Evolutionary conservation across 805 yeast genomes (phyloP).

Genomic region (Ogataea polymorpha): DNA sequence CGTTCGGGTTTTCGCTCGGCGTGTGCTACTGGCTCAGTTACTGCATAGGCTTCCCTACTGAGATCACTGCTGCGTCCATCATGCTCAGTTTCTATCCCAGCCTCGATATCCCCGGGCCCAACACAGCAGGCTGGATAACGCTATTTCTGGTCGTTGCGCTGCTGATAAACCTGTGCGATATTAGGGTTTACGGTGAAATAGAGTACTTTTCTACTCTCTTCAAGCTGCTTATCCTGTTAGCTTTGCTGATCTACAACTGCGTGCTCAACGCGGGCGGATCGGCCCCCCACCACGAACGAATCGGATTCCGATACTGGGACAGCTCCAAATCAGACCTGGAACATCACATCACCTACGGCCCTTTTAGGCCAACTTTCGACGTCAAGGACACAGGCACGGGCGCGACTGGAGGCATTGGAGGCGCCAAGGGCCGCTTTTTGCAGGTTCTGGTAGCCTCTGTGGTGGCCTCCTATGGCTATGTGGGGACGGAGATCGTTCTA

Average conservation of each 20-base stretch:
- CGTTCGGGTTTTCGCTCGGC: slow-evolving; percentile 73
- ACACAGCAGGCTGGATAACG: slow-evolving; percentile 67
- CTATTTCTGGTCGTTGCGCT: slow-evolving; percentile 49
- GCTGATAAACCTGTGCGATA: slow-evolving; percentile 60
- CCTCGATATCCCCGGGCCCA: slow-evolving; percentile 47
- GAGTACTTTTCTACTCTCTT: slow-evolving; percentile 61
- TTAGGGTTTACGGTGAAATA: slow-evolving; percentile 70
- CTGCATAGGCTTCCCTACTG: slow-evolving; percentile 72
- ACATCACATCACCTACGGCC: slow-evolving; percentile 55
- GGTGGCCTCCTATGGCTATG: slow-evolving; percentile 70
- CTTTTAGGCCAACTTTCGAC: slow-evolving; percentile 72
- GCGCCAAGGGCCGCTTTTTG: slow-evolving; percentile 57
- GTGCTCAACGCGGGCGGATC: slow-evolving; percentile 61
- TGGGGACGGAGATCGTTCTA: slow-evolving; percentile 80
- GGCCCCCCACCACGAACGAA: slow-evolving; percentile 37
- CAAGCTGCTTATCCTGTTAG: slow-evolving; percentile 51
- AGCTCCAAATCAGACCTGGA: slow-evolving; percentile 45
- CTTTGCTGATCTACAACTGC: slow-evolving; percentile 61
- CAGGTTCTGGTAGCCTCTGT: slow-evolving; percentile 59
- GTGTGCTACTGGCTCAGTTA: slow-evolving; percentile 74
- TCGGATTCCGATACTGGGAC: slow-evolving; percentile 77
- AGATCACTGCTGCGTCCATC: slow-evolving; percentile 75
- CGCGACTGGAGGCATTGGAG: slow-evolving; percentile 53
- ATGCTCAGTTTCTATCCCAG: slow-evolving; percentile 66
- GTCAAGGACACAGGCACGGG: slow-evolving; percentile 59